These are phyloP conservation scores for Micromonas commoda DNA, from an alignment of 139 green algal genomes.

Conservation along the genomic window DNA sequence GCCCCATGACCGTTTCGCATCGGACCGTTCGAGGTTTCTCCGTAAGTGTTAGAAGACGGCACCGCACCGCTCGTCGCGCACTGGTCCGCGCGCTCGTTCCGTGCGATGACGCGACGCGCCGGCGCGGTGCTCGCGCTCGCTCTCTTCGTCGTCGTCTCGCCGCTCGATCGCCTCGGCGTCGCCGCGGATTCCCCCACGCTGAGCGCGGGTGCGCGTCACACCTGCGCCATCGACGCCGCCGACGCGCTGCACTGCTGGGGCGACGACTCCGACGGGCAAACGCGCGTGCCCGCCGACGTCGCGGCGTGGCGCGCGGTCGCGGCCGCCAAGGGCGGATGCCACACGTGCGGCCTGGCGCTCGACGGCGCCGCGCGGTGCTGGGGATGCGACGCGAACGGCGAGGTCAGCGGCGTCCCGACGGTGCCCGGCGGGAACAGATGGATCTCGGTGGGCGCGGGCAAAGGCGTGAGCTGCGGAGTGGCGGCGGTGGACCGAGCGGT, in stretches of 20 bases:
- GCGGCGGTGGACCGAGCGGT: background rate
- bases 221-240: background rate
- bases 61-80: too few species aligned
- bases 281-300: too few species aligned
- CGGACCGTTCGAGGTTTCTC: too few species aligned
- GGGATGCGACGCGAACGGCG: background rate
- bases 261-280: background rate
- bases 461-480: background rate
- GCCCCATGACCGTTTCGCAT: too few species aligned
- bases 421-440: background rate
- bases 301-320: background rate
- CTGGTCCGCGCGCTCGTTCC: too few species aligned
- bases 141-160: too few species aligned
- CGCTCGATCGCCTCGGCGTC: too few species aligned
- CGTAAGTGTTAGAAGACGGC: too few species aligned
- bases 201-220: background rate
- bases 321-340: background rate
- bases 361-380: background rate
- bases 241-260: background rate
- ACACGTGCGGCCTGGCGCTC: background rate
- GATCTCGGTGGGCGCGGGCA: background rate
- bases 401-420: background rate
- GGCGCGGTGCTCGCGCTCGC: too few species aligned
- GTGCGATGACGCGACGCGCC: too few species aligned
- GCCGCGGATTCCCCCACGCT: background rate